These are phyloP conservation scores for Lactarius akahatsu DNA, from an alignment of 768 basidiomycete genomes.

Conservation along the genomic window DNA sequence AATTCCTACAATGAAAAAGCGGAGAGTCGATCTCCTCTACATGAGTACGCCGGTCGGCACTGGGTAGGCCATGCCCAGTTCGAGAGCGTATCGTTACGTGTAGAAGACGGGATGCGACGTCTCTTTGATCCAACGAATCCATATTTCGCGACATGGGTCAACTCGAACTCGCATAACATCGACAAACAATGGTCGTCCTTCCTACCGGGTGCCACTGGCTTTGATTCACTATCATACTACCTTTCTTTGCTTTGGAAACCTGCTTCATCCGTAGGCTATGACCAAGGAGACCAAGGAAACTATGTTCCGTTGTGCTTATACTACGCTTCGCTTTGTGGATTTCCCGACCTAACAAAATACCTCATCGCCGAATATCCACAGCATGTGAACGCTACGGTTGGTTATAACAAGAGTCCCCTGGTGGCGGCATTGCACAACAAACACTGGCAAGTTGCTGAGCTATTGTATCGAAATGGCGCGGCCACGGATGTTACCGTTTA, in stretches of 20 bases:
- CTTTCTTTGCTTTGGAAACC: neutral
- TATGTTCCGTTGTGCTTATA: neutral
- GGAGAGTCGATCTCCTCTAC: neutral
- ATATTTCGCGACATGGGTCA: neutral
- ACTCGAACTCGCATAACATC: neutral
- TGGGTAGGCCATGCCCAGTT: neutral
- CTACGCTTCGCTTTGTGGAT: neutral
- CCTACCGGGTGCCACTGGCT: neutral
- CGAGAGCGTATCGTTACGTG: neutral
- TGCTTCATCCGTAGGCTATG: neutral
- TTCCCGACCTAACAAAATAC: neutral
- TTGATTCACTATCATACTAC: neutral
- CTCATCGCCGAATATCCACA: neutral
- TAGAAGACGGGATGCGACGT: neutral
- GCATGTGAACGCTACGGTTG: neutral
- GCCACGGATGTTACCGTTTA: neutral
- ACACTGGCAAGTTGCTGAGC: neutral
- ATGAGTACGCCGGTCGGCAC: neutral
- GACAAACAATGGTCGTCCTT: neutral
- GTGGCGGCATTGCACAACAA: neutral
- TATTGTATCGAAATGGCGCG: neutral
- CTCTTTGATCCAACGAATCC: neutral
- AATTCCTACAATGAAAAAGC: too few species aligned
- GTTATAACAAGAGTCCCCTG: neutral
- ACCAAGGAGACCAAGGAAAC: too few species aligned